A percentile compares a stretch with the other conserved stretches of the same genome.
These are phyloP conservation scores for Adansonia grandidieri DNA, from an alignment of 441 rosid species.

Conservation along the genomic window DNA sequence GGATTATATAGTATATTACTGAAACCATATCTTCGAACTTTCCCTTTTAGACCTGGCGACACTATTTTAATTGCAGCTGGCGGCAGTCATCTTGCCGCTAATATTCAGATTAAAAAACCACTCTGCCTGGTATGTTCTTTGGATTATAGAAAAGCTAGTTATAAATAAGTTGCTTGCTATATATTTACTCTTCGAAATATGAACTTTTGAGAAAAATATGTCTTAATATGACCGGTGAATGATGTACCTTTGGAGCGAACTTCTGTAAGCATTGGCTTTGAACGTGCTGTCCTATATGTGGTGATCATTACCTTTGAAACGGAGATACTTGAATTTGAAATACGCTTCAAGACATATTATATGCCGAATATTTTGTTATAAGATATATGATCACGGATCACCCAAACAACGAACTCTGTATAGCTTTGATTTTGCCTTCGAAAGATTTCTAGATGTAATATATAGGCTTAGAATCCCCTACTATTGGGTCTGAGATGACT, in stretches of 20 bases:
- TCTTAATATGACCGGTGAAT: neutral
- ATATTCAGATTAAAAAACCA: conserved; percentile 86
- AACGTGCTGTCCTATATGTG: conserved; percentile 10
- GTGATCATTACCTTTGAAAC: neutral
- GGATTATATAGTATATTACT: neutral
- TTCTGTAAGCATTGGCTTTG: neutral
- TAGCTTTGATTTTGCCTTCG: neutral
- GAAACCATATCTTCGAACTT: conserved; percentile 33
- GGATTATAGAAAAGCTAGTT: conserved; percentile 8
- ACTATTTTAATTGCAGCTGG: conserved; percentile 91
- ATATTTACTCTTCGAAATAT: neutral
- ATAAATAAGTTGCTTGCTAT: neutral
- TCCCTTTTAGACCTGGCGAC: conserved; percentile 79
- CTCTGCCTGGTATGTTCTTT: conserved; percentile 84
- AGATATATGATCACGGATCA: neutral
- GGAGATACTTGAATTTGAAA: neutral
- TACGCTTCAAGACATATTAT: neutral
- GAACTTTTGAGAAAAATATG: neutral
- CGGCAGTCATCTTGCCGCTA: conserved; percentile 73
- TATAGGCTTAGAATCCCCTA: neutral
- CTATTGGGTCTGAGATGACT: neutral
- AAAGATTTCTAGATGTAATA: neutral
- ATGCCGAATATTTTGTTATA: neutral
- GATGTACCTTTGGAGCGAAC: neutral
- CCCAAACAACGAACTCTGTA: neutral